phyloP scores from a whole-genome alignment of 441 rosid species.

The Arabidopsis lyrata region DNA sequence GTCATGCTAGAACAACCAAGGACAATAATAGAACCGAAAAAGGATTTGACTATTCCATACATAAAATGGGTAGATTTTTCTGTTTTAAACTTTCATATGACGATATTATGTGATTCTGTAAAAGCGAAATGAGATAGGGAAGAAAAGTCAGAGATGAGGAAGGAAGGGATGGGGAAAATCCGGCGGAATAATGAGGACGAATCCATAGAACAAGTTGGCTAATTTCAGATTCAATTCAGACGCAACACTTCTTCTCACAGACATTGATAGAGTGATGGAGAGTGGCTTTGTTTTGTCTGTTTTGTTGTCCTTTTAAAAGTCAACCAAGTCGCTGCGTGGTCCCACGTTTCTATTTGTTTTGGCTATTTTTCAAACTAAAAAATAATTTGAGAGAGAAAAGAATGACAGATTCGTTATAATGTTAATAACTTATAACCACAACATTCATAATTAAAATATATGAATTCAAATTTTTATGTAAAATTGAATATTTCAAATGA shows the following conservation, averaged over 20 bases:
- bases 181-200: conserved; percentile 23
- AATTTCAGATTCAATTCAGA: conserved; percentile 34
- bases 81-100: neutral
- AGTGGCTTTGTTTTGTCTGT: conserved; percentile 31
- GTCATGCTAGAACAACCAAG: conserved; percentile 31
- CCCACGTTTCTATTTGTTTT: conserved; percentile 25
- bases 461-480: neutral
- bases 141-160: conserved; percentile 45
- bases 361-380: conserved; percentile 6
- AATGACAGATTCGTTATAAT: neutral
- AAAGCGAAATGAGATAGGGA: conserved; percentile 26
- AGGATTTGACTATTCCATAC: conserved; percentile 25
- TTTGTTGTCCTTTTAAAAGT: conserved; percentile 35
- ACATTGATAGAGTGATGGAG: conserved; percentile 44
- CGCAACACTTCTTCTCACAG: conserved; percentile 35
- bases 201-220: conserved; percentile 44
- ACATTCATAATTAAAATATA: neutral
- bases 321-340: conserved; percentile 41
- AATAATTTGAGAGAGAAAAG: neutral
- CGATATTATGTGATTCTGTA: conserved; percentile 7
- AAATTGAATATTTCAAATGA: neutral
- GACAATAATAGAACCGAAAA: conserved; percentile 23
- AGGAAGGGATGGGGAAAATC: conserved; percentile 22
- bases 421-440: neutral
- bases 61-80: conserved; percentile 14